Evolutionary conservation across 352 stramenopile species (phyloP).

Genomic region (Pythium rhizo-oryzae): DNA sequence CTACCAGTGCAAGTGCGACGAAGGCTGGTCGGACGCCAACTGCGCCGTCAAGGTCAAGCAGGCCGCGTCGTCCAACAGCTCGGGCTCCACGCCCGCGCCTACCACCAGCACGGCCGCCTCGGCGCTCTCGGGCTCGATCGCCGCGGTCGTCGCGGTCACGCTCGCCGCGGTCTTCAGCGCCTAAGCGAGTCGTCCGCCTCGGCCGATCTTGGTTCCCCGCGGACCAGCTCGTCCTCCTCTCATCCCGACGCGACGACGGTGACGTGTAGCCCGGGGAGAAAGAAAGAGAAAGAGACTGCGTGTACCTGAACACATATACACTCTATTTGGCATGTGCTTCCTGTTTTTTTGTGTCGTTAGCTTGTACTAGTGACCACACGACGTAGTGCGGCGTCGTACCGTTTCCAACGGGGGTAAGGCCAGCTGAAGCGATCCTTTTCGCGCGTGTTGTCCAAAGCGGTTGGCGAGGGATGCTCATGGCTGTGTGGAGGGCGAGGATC

Average conservation of each 20-base stretch:
- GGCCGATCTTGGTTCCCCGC: no score
- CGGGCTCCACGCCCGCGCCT: constrained; percentile 5
- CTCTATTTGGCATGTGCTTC: neutral
- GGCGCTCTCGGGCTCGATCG: neutral
- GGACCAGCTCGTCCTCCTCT: no score
- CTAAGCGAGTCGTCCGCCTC: neutral
- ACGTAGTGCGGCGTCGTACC: no score
- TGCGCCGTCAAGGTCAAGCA: constrained; percentile 56
- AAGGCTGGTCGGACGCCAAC: constrained; percentile 58
- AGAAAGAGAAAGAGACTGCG: neutral
- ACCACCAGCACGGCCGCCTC: neutral
- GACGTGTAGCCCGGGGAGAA: no score
- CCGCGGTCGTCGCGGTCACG: constrained; percentile 7
- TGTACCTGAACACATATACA: neutral
- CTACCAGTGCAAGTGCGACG: constrained; percentile 60
- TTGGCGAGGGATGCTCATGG: no score
- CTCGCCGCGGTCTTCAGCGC: constrained; percentile 9
- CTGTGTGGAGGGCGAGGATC: no score
- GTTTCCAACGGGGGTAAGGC: no score
- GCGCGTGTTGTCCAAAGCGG: no score
- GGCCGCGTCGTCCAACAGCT: neutral
- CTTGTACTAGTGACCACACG: no score
- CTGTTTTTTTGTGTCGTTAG: no score
- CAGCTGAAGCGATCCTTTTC: no score
- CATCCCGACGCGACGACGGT: no score